Base-by-base conservation (phyloP, 2,329 filamentous ascomycete genomes). In the Monosporascus ibericus region DNA sequence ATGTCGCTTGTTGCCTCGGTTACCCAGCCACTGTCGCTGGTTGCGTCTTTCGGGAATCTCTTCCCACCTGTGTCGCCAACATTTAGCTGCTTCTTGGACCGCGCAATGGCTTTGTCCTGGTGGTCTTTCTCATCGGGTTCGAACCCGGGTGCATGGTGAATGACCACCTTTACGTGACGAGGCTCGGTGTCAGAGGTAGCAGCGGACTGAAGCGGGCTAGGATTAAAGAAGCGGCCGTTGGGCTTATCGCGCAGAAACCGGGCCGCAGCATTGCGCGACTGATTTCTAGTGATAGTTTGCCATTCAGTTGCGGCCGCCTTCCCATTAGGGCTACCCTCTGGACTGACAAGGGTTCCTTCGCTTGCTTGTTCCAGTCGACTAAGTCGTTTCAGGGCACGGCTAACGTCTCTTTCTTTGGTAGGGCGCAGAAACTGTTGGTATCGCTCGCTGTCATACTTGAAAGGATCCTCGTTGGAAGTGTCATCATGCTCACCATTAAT, bases 391-490 rank as follows among this genome's bases (percentile, higher is more conserved):
- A 77, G 67, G 7, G 67, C 70, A 24, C 59, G 66, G 51, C 72
- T 77, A 15, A 77, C 67, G 11, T 78, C 72, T 51, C 70, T 65
- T 54, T 78, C 75, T 52, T 67, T 69, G 1, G 67, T 63, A 4
- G 69, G 62, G 7, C 68, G 63, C 8, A 76, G 58, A 39, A 73
- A 72, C 9, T 65, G 53, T 15, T 64, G 67, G 55, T 75, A 75
- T 2, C 63, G 55, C 8, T 66, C 65, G 36, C 63, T 66, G 57
- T 78, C 75, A 54, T 76, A 79, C 47, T 68, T 67, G 62, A 79
- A 79, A 0, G 72, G 75, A 40, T 78, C 74, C 1, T 67, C 63
- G 34, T 69, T 68, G 0, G 70, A 72, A 20, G 20, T 25, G 6
- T 65, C 69, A 25, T 67, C 69, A 3, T 63, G 65, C 38, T 54